Conservation (phyloP, 2,329 filamentous ascomycete species). For the Fusarium nurragi region DNA sequence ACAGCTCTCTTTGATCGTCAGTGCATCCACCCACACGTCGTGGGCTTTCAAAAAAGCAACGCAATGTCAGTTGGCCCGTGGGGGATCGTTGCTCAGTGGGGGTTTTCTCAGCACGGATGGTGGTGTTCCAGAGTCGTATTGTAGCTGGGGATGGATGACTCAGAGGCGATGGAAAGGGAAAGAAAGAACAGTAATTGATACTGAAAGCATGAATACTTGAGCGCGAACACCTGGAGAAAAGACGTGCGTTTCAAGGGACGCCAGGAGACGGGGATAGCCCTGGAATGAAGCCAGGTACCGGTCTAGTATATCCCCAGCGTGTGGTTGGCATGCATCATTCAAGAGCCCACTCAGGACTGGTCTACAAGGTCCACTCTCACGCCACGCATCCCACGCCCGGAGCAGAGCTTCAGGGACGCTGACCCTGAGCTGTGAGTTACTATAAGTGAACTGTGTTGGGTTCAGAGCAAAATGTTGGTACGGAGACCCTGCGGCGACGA, state of each 20-base stretch:
- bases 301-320: not conserved
- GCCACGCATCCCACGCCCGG: constrained; percentile 33
- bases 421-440: not conserved
- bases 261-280: constrained; percentile 8
- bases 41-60: not conserved
- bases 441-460: not conserved
- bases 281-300: constrained; percentile 3
- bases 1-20: not conserved
- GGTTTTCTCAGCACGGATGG: not conserved
- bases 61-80: constrained; percentile 6
- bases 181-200: not conserved
- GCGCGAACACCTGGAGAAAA: not conserved
- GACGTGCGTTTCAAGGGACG: constrained; percentile 35
- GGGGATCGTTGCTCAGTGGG: constrained; percentile 16
- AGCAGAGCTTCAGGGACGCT: not conserved
- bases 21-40: constrained; percentile 25
- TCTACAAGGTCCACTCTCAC: constrained; percentile 29
- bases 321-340: not conserved
- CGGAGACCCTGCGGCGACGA: not conserved
- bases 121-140: constrained; percentile 18
- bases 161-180: not conserved
- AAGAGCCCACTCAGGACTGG: not conserved
- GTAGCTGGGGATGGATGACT: constrained; percentile 8
- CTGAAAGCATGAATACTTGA: not conserved
- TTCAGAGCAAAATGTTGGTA: constrained; percentile 2